Base-by-base conservation (phyloP, 352 stramenopile species). In the Pilasporangium apinafurcum region DNA sequence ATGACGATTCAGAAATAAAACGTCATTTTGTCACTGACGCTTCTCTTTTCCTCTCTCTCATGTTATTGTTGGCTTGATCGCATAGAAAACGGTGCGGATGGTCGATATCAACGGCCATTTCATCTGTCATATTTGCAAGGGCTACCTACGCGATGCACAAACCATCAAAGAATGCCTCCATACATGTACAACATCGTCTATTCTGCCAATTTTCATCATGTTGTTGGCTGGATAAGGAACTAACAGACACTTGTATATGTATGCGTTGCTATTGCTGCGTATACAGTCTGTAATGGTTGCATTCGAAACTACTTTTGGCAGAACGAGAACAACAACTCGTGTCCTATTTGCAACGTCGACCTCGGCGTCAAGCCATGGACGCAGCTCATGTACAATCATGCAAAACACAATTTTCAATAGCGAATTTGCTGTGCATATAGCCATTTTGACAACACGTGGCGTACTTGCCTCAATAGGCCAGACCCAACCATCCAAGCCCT, bases 141-240 rank as follows among this genome's bases (percentile, higher is more conserved):
- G 80, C 10, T 90, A 90, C 49, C 57, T 86, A 16, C 59, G 63
- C 13, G 72, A 88, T 34, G 66, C 80, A 0, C 77, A 86, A 36
- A 84, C 73, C 37, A 73, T 88, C 34, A 78, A 82, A 33, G 80
- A 92, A 55, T 92, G 80, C 49, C 55, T 86, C 20, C 74, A 90
- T 44, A 86, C 80, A 1, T 92, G 77, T 89, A 64, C 47, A 69
- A 26, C 27, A 26, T 20, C 16, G 14, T 8, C 17, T 13, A 18
- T n/a, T 35, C 42, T 9, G 18, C 36, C 10, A 17, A 29, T 39
- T 37, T 39, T 4, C 12, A 30, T 12, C n/a, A 31, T 10, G 16
- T 6, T 36, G 8, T 26, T 22, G 25, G 7, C 8, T 38, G 14
- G 8, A 7, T 35, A 47, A 39, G 21, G 42, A 13, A 25, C 5